These are phyloP conservation scores for Dothistroma pini DNA, from an alignment of 2,329 filamentous ascomycete species.

Conservation along the genomic window DNA sequence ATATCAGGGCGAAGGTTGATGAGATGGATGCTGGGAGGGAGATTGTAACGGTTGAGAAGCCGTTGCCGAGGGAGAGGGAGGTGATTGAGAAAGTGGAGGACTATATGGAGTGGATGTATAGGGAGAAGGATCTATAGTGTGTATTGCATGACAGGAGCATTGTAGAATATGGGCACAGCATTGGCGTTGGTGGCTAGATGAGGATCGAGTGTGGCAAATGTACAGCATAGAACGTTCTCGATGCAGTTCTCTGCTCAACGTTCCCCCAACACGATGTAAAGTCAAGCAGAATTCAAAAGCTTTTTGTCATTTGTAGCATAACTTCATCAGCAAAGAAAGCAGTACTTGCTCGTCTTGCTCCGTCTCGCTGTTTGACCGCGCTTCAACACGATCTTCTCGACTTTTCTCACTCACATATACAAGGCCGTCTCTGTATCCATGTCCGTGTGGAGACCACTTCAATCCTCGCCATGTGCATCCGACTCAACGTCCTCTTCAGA, in stretches of 20 bases:
- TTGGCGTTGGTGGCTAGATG: not conserved
- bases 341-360: not conserved
- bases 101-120: constrained; percentile 33
- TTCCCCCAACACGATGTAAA: too few relatives aligned
- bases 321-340: not conserved
- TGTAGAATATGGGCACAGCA: not conserved
- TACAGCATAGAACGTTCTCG: not conserved
- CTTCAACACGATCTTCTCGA: not conserved
- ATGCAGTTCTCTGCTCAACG: too few relatives aligned
- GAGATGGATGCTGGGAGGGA: constrained; percentile 47
- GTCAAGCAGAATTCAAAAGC: not conserved
- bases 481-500: not conserved
- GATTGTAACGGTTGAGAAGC: constrained; percentile 31
- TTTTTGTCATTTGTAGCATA: not conserved
- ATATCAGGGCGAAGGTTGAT: constrained; percentile 56
- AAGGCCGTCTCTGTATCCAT: not conserved
- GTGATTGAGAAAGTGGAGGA: constrained; percentile 25
- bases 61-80: constrained; percentile 13
- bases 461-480: too few relatives aligned
- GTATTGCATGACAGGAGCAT: not conserved
- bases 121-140: constrained; percentile 9
- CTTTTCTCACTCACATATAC: not conserved
- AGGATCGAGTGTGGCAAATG: not conserved
- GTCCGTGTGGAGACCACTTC: not conserved
- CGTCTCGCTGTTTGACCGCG: not conserved